A percentile compares a stretch with the other conserved stretches of the same genome.
These are phyloP conservation scores for Picocystis sp. DNA, from an alignment of 163 green algal genomes.

Conservation along the genomic window DNA sequence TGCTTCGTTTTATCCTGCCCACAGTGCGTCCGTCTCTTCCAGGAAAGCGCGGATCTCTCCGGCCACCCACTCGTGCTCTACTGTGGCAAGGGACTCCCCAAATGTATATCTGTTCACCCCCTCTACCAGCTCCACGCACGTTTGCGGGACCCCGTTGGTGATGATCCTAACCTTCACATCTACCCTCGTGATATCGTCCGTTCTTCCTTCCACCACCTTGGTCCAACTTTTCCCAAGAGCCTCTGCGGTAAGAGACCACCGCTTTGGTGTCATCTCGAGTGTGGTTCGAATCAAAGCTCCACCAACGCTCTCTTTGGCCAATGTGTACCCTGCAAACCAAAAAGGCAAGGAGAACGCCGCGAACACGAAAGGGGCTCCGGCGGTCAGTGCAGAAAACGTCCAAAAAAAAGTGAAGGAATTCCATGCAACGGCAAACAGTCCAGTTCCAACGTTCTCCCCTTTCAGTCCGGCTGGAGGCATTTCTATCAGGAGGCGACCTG, in stretches of 20 bases:
- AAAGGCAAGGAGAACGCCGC: slow-evolving; percentile 65
- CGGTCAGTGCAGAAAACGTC: slow-evolving; percentile 13
- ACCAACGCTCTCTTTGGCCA: slow-evolving; percentile 28
- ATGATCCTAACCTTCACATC: too few relatives aligned
- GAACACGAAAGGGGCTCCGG: slow-evolving; percentile 45
- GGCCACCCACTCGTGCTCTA: slow-evolving; percentile 55
- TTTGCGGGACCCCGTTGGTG: too few relatives aligned
- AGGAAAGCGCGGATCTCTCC: slow-evolving; percentile 44
- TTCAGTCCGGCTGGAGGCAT: slow-evolving; percentile 34
- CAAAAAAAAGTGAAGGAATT: slow-evolving; percentile 45
- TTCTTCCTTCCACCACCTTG: background rate
- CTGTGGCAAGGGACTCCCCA: slow-evolving; percentile 34
- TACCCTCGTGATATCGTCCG: background rate
- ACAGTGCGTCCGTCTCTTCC: slow-evolving; percentile 3
- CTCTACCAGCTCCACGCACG: slow-evolving; percentile 4
- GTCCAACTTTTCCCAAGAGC: slow-evolving; percentile 1
- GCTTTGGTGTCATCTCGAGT: slow-evolving; percentile 27
- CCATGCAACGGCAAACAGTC: slow-evolving; percentile 36
- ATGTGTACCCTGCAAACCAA: slow-evolving; percentile 38
- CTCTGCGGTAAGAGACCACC: slow-evolving; percentile 26
- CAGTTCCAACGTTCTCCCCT: slow-evolving; percentile 15
- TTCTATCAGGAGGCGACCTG: slow-evolving; percentile 30
- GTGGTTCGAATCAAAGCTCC: slow-evolving; percentile 34
- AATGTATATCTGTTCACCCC: slow-evolving; percentile 23
- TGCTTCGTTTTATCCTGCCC: too few relatives aligned